phyloP scores from a whole-genome alignment of 257 asterid genomes.

The Oldenlandia corymbosa region DNA sequence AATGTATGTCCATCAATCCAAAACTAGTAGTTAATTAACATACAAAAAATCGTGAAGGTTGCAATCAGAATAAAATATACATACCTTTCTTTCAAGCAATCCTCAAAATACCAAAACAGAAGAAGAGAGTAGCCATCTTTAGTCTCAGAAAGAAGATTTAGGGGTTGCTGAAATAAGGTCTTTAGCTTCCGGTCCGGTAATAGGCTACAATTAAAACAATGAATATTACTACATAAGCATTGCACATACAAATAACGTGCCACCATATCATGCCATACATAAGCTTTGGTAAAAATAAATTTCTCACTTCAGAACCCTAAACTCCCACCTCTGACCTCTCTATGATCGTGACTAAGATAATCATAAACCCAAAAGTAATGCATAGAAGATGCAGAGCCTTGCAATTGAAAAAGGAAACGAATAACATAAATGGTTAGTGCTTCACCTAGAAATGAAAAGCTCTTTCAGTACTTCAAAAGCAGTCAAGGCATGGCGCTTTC shows the following conservation, averaged over 20 bases:
- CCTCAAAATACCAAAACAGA: slow-evolving; percentile 96
- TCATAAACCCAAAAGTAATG: not conserved
- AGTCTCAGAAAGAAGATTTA: slow-evolving; percentile 72
- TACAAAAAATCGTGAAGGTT: not conserved
- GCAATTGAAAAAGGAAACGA: not conserved
- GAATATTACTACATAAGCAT: not conserved
- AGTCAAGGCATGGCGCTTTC: slow-evolving; percentile 87
- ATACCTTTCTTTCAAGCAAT: slow-evolving; percentile 85
- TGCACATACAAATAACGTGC: not conserved
- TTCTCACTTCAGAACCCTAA: too few species aligned
- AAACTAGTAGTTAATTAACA: too few species aligned
- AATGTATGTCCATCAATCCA: too few species aligned
- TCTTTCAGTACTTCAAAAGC: slow-evolving; percentile 92
- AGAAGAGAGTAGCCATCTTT: slow-evolving; percentile 85
- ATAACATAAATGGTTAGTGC: slow-evolving; percentile 13
- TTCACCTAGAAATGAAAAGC: slow-evolving; percentile 63
- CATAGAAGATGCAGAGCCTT: not conserved
- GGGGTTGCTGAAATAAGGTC: slow-evolving; percentile 66
- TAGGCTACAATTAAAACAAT: slow-evolving; percentile 39
- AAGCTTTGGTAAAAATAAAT: not conserved
- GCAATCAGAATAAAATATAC: not conserved
- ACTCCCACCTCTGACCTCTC: not conserved
- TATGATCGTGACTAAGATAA: not conserved
- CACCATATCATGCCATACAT: not conserved
- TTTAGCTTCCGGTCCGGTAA: slow-evolving; percentile 90